Conservation (phyloP, 257 asterid species). For the Thymus mandschuricus region DNA sequence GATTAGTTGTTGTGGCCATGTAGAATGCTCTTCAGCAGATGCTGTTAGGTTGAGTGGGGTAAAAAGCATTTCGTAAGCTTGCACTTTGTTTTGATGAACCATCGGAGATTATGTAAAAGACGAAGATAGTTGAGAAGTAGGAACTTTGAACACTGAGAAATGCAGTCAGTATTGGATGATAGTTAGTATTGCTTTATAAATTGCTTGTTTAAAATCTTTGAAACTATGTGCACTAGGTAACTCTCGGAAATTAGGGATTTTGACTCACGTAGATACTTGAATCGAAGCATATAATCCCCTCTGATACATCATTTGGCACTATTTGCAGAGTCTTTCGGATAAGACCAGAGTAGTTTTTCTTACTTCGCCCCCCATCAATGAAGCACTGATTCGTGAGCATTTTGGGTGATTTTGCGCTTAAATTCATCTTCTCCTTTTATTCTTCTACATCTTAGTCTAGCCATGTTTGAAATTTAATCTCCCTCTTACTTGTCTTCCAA, state of each 20-base stretch:
- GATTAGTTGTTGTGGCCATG: neutral
- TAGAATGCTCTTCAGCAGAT: neutral
- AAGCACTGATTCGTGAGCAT: slow-evolving; percentile 46
- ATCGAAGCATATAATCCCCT: neutral
- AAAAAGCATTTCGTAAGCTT: neutral
- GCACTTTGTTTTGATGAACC: neutral
- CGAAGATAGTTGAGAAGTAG: neutral
- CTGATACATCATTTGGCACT: slow-evolving; percentile 22
- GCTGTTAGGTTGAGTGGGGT: neutral
- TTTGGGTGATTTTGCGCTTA: slow-evolving; percentile 46
- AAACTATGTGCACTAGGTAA: neutral
- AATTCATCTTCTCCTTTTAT: neutral
- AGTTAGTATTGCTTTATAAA: neutral
- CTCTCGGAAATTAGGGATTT: slow-evolving; percentile 8
- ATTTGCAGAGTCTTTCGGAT: slow-evolving; percentile 63
- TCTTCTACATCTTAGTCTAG: slow-evolving; percentile 10
- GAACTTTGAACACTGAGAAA: neutral
- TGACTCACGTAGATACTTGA: neutral
- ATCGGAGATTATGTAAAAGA: neutral
- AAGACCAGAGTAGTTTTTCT: slow-evolving; percentile 56
- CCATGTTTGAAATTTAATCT: slow-evolving; percentile 5
- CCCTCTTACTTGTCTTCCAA: neutral
- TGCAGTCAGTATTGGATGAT: neutral
- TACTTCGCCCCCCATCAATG: slow-evolving; percentile 64
- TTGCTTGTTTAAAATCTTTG: neutral